Conservation (phyloP, 2,329 filamentous ascomycete species). For the Tolypocladium cylindrosporum region DNA sequence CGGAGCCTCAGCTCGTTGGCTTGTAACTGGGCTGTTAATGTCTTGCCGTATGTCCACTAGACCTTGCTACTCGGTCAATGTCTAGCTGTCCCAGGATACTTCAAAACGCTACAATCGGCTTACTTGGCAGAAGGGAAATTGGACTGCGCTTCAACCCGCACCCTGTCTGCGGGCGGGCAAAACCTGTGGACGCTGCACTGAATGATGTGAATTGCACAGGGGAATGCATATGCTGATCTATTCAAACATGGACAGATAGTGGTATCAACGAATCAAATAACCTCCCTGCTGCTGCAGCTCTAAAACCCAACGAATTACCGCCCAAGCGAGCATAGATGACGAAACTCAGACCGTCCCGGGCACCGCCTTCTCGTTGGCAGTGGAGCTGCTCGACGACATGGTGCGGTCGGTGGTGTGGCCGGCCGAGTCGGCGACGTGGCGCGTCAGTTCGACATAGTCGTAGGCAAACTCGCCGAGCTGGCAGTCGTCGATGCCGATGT, state of each 20-base stretch:
- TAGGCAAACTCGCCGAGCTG: constrained; percentile 78
- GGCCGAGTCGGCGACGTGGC: constrained; percentile 44
- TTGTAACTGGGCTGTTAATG: too few relatives aligned
- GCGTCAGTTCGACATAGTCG: constrained; percentile 65
- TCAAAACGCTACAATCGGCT: not conserved
- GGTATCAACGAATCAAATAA: not conserved
- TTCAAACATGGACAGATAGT: not conserved
- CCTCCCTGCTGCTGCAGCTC: not conserved
- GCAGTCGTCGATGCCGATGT: constrained; percentile 61
- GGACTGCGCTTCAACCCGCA: not conserved
- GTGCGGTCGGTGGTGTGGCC: constrained; percentile 8
- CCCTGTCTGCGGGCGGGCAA: not conserved
- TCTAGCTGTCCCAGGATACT: not conserved
- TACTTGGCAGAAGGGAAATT: not conserved
- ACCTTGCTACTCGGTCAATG: not conserved
- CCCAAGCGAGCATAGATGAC: not conserved
- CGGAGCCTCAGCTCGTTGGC: not conserved
- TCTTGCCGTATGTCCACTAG: not conserved
- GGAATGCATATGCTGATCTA: not conserved
- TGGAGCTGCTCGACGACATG: constrained; percentile 12
- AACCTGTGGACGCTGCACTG: not conserved
- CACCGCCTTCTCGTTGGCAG: constrained; percentile 18
- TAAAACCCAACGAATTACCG: not conserved
- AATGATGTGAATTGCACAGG: not conserved
- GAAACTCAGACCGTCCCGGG: not conserved